These are phyloP conservation scores for Candida methanosorbosa DNA, from an alignment of 805 yeast species.

Conservation along the genomic window DNA sequence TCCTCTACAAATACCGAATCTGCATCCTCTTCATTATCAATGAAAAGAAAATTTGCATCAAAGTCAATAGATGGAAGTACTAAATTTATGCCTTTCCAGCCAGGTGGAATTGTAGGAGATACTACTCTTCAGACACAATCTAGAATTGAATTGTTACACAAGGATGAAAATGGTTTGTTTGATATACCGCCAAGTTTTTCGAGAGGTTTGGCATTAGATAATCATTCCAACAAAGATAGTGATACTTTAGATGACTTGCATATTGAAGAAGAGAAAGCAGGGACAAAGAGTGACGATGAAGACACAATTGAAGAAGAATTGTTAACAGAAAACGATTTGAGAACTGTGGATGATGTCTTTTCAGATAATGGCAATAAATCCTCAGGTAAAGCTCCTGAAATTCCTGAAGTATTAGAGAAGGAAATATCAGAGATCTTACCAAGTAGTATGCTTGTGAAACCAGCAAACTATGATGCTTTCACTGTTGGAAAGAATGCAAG, in stretches of 20 bases:
- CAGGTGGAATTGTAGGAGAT: conserved; percentile 60
- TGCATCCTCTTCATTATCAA: conserved; percentile 63
- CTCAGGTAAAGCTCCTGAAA: conserved; percentile 29
- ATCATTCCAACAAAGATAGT: conserved; percentile 4
- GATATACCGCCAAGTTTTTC: conserved; percentile 77
- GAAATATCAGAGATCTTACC: conserved; percentile 23
- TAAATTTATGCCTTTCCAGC: conserved; percentile 78
- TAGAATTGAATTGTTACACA: conserved; percentile 39
- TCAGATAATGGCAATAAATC: conserved; percentile 40
- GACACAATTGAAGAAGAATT: background rate
- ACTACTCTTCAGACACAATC: conserved; percentile 1
- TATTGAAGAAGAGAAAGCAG: conserved; percentile 4
- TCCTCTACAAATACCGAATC: conserved; percentile 35
- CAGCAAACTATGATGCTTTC: conserved; percentile 3
- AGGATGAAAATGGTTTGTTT: conserved; percentile 67
- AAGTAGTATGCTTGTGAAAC: conserved; percentile 6
- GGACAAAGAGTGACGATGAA: conserved; percentile 5
- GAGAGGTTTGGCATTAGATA: conserved; percentile 48
- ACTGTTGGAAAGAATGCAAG: conserved; percentile 1
- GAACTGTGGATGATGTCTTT: conserved; percentile 22
- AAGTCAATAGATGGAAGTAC: conserved; percentile 63
- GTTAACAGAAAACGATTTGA: background rate
- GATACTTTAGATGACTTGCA: conserved; percentile 4
- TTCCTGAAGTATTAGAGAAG: conserved; percentile 10
- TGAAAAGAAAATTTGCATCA: conserved; percentile 59